Evolutionary conservation across 441 rosid species (phyloP).

Genomic region (Metrosideros polymorpha): DNA sequence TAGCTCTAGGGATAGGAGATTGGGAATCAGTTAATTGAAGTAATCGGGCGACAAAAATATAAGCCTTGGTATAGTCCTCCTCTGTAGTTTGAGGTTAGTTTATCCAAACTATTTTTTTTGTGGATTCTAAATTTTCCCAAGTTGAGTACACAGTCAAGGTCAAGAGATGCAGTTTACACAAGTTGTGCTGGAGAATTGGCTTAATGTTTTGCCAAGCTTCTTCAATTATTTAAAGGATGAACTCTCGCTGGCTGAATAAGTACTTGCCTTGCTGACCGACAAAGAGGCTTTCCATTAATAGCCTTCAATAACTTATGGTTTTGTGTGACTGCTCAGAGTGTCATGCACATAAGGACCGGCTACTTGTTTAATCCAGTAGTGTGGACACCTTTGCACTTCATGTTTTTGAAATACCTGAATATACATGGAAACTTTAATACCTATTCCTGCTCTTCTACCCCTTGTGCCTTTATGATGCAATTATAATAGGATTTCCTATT

Average conservation of each 20-base stretch:
- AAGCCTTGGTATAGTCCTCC: neutral
- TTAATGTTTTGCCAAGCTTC: neutral
- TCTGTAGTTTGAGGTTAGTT: neutral
- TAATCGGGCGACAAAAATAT: neutral
- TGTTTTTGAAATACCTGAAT: neutral
- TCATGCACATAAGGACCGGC: neutral
- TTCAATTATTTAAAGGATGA: neutral
- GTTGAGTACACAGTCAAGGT: neutral
- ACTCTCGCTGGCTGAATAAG: neutral
- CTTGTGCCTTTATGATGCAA: neutral
- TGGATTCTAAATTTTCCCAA: neutral
- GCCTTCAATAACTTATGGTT: neutral
- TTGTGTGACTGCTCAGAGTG: neutral
- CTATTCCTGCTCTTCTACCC: neutral
- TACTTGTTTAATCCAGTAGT: neutral
- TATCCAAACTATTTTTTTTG: neutral
- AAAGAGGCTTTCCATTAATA: neutral
- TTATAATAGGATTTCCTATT: neutral
- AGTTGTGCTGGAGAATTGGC: neutral
- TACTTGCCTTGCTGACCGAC: neutral
- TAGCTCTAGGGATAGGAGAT: neutral
- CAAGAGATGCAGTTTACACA: neutral
- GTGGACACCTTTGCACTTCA: neutral
- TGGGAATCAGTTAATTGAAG: neutral
- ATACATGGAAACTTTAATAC: neutral